A percentile compares a stretch with the other conserved stretches of the same genome.
These are phyloP conservation scores for Taphrina flavorubra DNA, from an alignment of 1,139 yeast genomes.

Conservation along the genomic window DNA sequence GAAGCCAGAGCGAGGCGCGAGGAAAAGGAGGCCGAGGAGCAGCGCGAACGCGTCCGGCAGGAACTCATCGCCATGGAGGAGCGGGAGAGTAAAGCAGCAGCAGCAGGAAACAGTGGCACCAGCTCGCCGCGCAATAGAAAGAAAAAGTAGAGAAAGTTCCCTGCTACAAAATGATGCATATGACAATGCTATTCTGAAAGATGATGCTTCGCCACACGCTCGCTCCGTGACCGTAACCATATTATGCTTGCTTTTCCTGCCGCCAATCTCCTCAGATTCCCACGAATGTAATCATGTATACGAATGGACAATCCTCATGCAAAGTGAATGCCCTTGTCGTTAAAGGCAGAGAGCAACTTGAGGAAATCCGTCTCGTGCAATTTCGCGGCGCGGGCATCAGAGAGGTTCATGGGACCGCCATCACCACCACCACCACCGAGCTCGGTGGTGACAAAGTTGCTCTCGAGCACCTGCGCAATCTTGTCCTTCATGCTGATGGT, in stretches of 20 bases:
- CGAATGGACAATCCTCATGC: too few relatives aligned
- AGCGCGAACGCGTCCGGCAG: conserved; percentile 25
- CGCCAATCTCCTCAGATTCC: too few relatives aligned
- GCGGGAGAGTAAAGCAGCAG: conserved; percentile 3
- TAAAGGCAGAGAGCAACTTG: conserved; percentile 85
- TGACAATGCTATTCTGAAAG: too few relatives aligned
- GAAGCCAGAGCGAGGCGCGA: background rate
- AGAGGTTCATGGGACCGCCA: conserved; percentile 68
- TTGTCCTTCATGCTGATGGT: conserved; percentile 60
- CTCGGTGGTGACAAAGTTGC: conserved; percentile 23
- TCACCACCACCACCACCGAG: background rate
- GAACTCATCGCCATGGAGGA: conserved; percentile 36
- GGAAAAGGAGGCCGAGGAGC: conserved; percentile 17
- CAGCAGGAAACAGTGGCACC: background rate
- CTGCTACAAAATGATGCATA: too few relatives aligned
- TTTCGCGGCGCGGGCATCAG: conserved; percentile 89
- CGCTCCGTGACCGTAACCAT: too few relatives aligned
- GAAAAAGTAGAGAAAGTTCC: conserved; percentile 16
- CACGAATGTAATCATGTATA: too few relatives aligned
- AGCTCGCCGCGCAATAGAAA: conserved; percentile 18
- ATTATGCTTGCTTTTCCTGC: too few relatives aligned
- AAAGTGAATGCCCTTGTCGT: conserved; percentile 95
- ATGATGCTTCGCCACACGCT: background rate
- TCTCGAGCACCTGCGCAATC: conserved; percentile 66
- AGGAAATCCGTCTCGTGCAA: conserved; percentile 94